Evolutionary conservation across 306 rosid genomes (phyloP), one percentile per base, ranked within the genome.

Genomic region (Trifolium dubium): DNA sequence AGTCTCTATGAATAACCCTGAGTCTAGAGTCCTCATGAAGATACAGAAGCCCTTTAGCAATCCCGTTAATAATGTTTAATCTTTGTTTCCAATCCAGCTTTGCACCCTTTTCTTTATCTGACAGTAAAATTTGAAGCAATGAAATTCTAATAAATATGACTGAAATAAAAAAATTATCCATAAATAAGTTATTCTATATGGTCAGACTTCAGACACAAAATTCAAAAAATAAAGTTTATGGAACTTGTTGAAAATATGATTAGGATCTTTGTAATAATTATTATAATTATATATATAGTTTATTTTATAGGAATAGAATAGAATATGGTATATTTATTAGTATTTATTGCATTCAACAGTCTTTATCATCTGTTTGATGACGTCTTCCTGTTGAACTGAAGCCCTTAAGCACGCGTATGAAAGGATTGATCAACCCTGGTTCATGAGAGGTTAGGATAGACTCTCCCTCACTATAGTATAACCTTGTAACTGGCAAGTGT

Each of bases 11-110:
- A n/a, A 87, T 83, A 14, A 87, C 50, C 70, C 53, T 76, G 28
- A 78, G 84, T 55, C 83, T 56, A 2, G 86, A 88, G 63, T 83
- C 89, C 30, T 85, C 89, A 5, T 85, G 92, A 64, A 85, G 86
- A 53, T 85, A 88, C 1, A 83, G 6, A 56, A 85, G 76, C 58
- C 92, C 89, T 65, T 58, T 79, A 3, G 86, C 89, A 10, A 85
- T 85, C 51, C 86, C 89, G 12, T 72, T 60, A 13, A 83, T 85
- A 55, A 85, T 83, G 55, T 40, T 68, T 51, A 67, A 4, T 54
- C 82, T 39, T 34, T 41, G n/a, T 31, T 72, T 49, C 92, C 87
- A 87, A 34, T 76, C 68, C 30, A 83, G 70, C 17, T 63, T 53
- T 2, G 69, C 72, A 34, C 80, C 74, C 63, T 75, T 84, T 50